Percentiles rank a stretch among this genome's conserved stretches.
These are phyloP conservation scores for Bipolaris oryzae DNA, from an alignment of 2,329 filamentous ascomycete genomes.

Conservation along the genomic window DNA sequence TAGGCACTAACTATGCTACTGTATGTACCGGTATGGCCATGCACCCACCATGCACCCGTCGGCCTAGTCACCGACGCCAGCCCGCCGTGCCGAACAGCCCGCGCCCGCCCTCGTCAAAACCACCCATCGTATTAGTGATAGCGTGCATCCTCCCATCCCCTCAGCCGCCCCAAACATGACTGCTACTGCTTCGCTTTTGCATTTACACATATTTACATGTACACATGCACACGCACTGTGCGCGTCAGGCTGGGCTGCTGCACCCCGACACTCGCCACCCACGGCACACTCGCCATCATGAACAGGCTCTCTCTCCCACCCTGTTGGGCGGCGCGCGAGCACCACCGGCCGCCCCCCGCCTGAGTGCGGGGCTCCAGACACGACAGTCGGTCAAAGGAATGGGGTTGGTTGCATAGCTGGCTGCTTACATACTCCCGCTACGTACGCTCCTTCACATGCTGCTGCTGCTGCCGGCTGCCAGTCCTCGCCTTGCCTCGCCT, in stretches of 20 bases:
- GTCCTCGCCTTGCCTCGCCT: not conserved
- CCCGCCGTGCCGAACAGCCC: slow-evolving; percentile 21
- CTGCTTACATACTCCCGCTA: slow-evolving; percentile 9
- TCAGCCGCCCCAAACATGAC: not conserved
- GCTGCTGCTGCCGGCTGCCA: not conserved
- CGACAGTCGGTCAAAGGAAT: slow-evolving; percentile 7
- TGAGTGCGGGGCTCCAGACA: slow-evolving; percentile 23
- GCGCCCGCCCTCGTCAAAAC: slow-evolving; percentile 19
- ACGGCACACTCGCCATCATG: not conserved
- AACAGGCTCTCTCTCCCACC: not conserved
- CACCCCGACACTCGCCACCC: not conserved
- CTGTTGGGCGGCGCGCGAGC: slow-evolving; percentile 10
- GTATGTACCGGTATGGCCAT: slow-evolving; percentile 5
- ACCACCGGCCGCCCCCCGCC: slow-evolving; percentile 10
- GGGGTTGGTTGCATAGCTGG: slow-evolving; percentile 8
- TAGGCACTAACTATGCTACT: not conserved
- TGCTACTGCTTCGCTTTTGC: slow-evolving; percentile 7
- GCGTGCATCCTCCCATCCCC: not conserved
- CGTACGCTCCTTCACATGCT: not conserved
- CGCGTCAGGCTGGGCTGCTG: not conserved
- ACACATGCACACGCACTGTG: no score
- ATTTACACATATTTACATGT: no score
- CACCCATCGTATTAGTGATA: not conserved
- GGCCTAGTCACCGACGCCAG: slow-evolving; percentile 23
- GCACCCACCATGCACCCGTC: slow-evolving; percentile 18